Evolutionary conservation across 441 rosid genomes (phyloP).

Genomic region (Aleurites moluccanus): DNA sequence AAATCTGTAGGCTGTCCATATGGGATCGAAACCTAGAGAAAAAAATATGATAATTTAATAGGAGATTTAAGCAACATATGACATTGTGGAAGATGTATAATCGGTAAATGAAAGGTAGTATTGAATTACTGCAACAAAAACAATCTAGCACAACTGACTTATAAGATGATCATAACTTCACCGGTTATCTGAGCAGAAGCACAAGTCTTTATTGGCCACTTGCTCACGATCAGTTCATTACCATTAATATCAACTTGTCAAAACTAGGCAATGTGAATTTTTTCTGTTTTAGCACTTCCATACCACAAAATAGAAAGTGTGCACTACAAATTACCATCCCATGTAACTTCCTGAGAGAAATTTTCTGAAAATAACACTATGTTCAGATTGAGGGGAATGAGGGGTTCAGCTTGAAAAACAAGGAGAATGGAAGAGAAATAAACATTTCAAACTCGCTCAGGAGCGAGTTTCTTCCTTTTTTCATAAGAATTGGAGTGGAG

Average conservation of each 20-base stretch:
- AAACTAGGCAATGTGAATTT: not conserved
- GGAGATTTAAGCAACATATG: not conserved
- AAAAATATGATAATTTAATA: conserved; percentile 1
- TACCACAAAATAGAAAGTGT: not conserved
- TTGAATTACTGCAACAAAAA: not conserved
- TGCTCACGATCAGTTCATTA: not conserved
- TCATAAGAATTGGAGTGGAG: not conserved
- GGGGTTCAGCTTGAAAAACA: not conserved
- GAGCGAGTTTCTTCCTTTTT: not conserved
- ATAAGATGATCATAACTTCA: not conserved
- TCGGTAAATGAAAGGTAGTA: not conserved
- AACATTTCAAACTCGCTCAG: not conserved
- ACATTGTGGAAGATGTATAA: not conserved
- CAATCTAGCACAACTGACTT: not conserved
- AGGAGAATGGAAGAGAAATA: not conserved
- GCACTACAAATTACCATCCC: not conserved
- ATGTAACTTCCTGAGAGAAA: not conserved
- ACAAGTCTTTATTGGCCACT: not conserved
- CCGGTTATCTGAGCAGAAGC: not conserved
- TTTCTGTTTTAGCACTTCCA: not conserved
- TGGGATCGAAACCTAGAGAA: conserved; percentile 63
- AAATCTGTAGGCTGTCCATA: conserved; percentile 69
- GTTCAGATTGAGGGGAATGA: no score
- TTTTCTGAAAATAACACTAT: not conserved
- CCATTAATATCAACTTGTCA: no score